Evolutionary conservation across 1,284 basidiomycete genomes (phyloP), one percentile per base, ranked within the genome.

Genomic region (Microbotryomycetes sp.): DNA sequence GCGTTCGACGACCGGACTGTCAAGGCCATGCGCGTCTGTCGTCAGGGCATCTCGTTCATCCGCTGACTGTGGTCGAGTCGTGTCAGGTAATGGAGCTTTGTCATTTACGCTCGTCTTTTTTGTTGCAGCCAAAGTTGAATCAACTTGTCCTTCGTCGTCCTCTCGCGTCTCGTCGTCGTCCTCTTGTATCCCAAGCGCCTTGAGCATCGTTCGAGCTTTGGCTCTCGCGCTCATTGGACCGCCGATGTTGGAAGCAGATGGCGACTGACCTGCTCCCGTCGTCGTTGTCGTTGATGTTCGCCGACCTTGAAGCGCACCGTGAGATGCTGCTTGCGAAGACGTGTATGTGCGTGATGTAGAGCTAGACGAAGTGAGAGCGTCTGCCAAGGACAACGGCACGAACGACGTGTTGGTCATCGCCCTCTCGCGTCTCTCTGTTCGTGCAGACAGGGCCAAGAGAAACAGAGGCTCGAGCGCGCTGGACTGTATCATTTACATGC

Each of bases 381-480:
- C 65, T 0, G 52, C 21, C 4, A 67, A 56, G 16, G 60, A 62
- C 11, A 61, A 16, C 0, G 65, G 62, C 2, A 62, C 57, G 55
- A 61, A 67, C 11, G 27, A 26, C 35, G 35, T 41, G 35, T 41
- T 18, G n/a, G n/a, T n/a, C n/a, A n/a, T n/a, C n/a, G n/a, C n/a
- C n/a, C n/a, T n/a, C n/a, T n/a, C n/a, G n/a, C n/a, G n/a, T n/a
- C n/a, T n/a, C n/a, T n/a, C n/a, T n/a, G n/a, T n/a, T n/a, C n/a
- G n/a, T n/a, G n/a, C n/a, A n/a, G n/a, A n/a, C n/a, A n/a, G n/a
- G n/a, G n/a, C n/a, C n/a, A n/a, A n/a, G n/a, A n/a, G n/a, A n/a
- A n/a, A n/a, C n/a, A n/a, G n/a, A n/a, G n/a, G n/a, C n/a, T n/a
- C n/a, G n/a, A n/a, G n/a, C n/a, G n/a, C n/a, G n/a, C n/a, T n/a